Percentiles rank a stretch among this genome's conserved stretches.
phyloP scores from a whole-genome alignment of 2,329 filamentous ascomycete species.

The Paecilomyces formosus region DNA sequence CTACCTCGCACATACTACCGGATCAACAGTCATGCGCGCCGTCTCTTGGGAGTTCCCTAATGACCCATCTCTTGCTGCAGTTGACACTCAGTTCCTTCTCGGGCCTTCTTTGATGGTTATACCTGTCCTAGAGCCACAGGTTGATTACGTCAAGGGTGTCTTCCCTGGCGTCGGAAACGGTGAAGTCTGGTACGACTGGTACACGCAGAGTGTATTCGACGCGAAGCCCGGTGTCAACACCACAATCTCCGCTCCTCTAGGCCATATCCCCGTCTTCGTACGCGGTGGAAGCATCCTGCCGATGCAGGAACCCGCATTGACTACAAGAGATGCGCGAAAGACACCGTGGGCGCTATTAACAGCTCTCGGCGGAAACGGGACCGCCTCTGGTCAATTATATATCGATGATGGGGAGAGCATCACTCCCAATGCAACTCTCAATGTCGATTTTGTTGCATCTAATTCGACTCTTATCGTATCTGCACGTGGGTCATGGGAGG shows the following conservation, averaged over 20 bases:
- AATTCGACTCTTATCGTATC: conserved; percentile 41
- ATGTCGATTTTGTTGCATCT: conserved; percentile 44
- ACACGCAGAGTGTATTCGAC: conserved; percentile 53
- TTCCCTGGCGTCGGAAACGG: conserved; percentile 59
- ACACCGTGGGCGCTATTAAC: conserved; percentile 62
- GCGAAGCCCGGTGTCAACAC: conserved; percentile 49
- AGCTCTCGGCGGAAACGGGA: conserved; percentile 49
- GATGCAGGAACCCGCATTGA: conserved; percentile 60
- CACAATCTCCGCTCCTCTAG: conserved; percentile 54
- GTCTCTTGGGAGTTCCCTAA: conserved; percentile 68
- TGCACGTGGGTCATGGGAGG: conserved; percentile 46
- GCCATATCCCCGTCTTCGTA: conserved; percentile 65
- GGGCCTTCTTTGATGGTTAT: conserved; percentile 59
- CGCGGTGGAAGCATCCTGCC: conserved; percentile 62
- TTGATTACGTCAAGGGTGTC: conserved; percentile 56
- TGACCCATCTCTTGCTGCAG: conserved; percentile 59
- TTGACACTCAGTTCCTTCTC: conserved; percentile 66
- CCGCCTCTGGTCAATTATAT: conserved; percentile 58
- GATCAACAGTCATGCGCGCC: conserved; percentile 64
- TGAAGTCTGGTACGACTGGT: conserved; percentile 73
- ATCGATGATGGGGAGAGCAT: conserved; percentile 69
- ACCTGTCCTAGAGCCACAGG: conserved; percentile 56
- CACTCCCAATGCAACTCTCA: conserved; percentile 46
- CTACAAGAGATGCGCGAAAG: conserved; percentile 54
- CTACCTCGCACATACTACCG: conserved; percentile 57